Percentiles rank a stretch among this genome's conserved stretches.
Conservation (phyloP, 345 rosid genomes). For the Draba incana region DNA sequence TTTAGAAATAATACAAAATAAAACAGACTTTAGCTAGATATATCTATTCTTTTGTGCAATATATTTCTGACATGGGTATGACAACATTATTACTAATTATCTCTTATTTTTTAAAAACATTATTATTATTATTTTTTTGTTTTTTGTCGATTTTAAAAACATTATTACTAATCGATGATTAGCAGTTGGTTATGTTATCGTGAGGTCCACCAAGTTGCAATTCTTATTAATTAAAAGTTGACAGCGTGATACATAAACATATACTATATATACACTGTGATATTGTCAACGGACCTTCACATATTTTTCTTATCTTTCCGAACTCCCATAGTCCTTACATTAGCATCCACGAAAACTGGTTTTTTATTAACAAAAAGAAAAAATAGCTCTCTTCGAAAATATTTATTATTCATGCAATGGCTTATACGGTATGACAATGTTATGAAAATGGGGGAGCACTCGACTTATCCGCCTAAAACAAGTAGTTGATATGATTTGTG, state of each 20-base stretch:
- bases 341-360: background rate
- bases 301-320: background rate
- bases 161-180: conserved; percentile 1
- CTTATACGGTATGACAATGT: background rate
- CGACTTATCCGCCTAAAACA: background rate
- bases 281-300: background rate
- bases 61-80: too few species aligned
- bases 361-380: background rate
- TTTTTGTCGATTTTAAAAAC: conserved; percentile 1
- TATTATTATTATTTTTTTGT: too few species aligned
- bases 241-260: conserved; percentile 20
- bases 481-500: background rate
- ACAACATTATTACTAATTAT: too few species aligned
- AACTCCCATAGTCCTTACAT: conserved; percentile 5
- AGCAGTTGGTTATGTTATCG: conserved; percentile 21
- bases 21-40: too few species aligned
- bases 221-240: background rate
- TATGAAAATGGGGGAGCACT: background rate
- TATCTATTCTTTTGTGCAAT: too few species aligned
- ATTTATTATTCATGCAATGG: background rate
- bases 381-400: background rate
- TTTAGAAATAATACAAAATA: too few species aligned
- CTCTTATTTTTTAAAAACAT: background rate
- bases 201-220: conserved; percentile 31
- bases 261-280: background rate